phyloP scores from a whole-genome alignment of 2,329 filamentous ascomycete genomes.

The Penicillium sp. region DNA sequence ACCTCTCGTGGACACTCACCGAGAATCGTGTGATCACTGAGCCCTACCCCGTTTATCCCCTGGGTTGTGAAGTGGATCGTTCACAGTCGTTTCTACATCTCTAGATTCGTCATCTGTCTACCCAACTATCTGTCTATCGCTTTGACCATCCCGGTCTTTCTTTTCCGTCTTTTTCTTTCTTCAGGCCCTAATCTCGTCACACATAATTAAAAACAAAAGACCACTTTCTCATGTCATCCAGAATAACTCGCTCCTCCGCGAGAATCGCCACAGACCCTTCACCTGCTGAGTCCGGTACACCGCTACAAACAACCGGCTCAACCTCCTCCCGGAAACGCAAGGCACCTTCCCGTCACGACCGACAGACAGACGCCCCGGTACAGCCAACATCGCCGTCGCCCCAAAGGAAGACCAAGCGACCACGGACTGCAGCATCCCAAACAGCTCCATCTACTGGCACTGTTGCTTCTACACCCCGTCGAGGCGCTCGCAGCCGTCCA shows the following conservation, averaged over 20 bases:
- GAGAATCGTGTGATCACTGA: background rate
- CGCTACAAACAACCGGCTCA: conserved; percentile 44
- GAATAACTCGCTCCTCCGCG: conserved; percentile 92
- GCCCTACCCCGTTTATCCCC: background rate
- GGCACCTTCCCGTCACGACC: conserved; percentile 54
- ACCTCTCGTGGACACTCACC: background rate
- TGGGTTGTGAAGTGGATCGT: background rate
- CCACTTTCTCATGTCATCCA: conserved; percentile 83
- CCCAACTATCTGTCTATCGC: conserved; percentile 9
- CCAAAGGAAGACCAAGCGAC: conserved; percentile 66
- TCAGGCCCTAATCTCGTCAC: conserved; percentile 8
- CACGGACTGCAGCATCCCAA: conserved; percentile 59
- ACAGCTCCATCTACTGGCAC: conserved; percentile 39
- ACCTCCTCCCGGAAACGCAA: conserved; percentile 72
- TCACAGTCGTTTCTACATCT: background rate
- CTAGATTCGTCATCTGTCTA: conserved; percentile 9
- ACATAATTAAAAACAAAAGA: conserved; percentile 27
- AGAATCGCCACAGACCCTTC: conserved; percentile 72
- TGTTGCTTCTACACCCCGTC: conserved; percentile 45
- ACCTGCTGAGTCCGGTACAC: conserved; percentile 41
- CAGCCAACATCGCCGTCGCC: conserved; percentile 31
- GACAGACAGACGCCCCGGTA: conserved; percentile 38
- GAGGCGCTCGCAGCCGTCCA: conserved; percentile 34
- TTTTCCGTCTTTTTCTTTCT: conserved; percentile 9
- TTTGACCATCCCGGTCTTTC: conserved; percentile 2